Evolutionary conservation across 2,329 filamentous ascomycete species (phyloP), one percentile per base, ranked within the genome.

Genomic region (Botryotinia convoluta): DNA sequence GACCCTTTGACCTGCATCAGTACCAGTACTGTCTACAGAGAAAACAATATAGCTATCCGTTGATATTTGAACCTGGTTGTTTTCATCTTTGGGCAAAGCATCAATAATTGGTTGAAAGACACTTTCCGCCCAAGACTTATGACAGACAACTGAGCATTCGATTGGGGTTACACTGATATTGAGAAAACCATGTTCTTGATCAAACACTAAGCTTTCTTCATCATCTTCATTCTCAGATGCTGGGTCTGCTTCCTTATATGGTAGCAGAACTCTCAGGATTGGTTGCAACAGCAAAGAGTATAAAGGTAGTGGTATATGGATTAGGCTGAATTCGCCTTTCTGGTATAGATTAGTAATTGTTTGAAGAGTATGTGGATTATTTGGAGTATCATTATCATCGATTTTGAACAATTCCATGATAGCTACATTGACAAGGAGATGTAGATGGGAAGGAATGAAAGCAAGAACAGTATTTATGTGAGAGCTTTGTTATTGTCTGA

Each of bases 141-240:
- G 92, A 81, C 95, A 98, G 71, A 97, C 94, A 70, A 99, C 88
- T 6, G 94, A 97, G 83, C 94, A 97, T 83, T 98, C 96, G 72
- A 97, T 89, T 0, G 94, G 93, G 0, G 95, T 98, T 79, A 98
- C 88, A 75, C 93, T 97, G 77, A 99, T 90, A 82, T 98, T 98
- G 81, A 98, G 88, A 82, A 99, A 98, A 62, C 90, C 90, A 82
- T 96, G 92, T 80, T 87, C 87, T 75, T 85, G 84, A 75, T 87
- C 86, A 61, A 83, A 75, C 5, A 84, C 86, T 61, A 88, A 82
- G 29, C 85, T 87, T 74, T 86, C 84, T 62, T 79, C 80, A 73
- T 82, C 79, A 29, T 78, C 75, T 35, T 78, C 77, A 54, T 74
- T 83, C 80, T 68, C 82, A 79, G 62, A 70, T 29, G 72, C 45